Base-by-base conservation (phyloP, 805 yeast genomes). In the Metschnikowia picachoensis region DNA sequence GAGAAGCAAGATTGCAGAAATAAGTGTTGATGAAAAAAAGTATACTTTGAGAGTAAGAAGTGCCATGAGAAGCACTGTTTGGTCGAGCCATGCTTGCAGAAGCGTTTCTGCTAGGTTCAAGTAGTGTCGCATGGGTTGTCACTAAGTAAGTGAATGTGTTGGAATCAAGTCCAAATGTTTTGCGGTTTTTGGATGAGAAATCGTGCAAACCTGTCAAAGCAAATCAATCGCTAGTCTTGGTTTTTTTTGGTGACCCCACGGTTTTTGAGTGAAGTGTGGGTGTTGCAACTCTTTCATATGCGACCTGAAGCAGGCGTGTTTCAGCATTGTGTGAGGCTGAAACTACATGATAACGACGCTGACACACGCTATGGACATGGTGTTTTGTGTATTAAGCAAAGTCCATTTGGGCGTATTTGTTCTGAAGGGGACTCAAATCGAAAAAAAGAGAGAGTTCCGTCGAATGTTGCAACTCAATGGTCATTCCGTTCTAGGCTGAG, bases 11-110 rank as follows among this genome's bases (percentile, higher is more conserved):
- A 10, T 66, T 60, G 8, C 58, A 53, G 67, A 48, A 12, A 59
- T 41, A 1, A 88, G 56, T 0, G 85, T 69, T 4, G 51, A 59
- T 15, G 74, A 67, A 56, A 90, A 86, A 1, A 90, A 59, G 3
- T 71, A 53, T 2, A 91, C 56, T 56, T 89, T 89, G 3, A 87
- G 51, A 1, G 82, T 66, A 9, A 85, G 68, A 2, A 92, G 60
- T 0, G 79, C 52, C 12, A 83, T 47, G 1, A 79, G 57, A 1
- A 90, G 48, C 0, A 95, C 76, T 57, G 78, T 79, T 47, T 80
- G 76, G 58, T 88, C 86, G 16, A 87, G 58, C 80, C 86, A 80
- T 8, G 78, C 62, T 56, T 87, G 94, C 3, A 87, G 74, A 7
- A 85, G 53, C 39, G 78, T 60, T 48, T 84, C 90, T 15, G 62